Evolutionary conservation across 2,329 filamentous ascomycete genomes (phyloP), one percentile per base, ranked within the genome.

Genomic region (Exophiala viscosa): DNA sequence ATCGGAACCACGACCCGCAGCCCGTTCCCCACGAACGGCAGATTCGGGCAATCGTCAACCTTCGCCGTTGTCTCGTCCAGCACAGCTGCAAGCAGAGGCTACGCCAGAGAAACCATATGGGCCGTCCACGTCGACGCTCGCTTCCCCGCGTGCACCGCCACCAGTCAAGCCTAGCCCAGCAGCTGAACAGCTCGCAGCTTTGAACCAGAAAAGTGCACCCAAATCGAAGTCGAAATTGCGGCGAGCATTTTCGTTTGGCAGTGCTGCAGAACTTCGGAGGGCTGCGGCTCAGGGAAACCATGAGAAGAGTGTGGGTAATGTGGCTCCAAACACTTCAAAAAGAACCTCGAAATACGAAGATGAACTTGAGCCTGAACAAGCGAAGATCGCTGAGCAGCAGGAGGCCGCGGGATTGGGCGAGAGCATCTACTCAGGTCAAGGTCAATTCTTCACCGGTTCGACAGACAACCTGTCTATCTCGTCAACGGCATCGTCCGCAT

Each of bases 191-290:
- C 80, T 97, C 35, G 84, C 88, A 41, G 90, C 91, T n/a, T 78
- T 97, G 50, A 92, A 86, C 55, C 87, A 92, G 61, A 92, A 88
- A 66, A 88, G 89, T 48, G 87, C 83, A 66, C 80, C 85, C 59
- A 90, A 90, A 67, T 90, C 85, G 73, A 96, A 96, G 73, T 88
- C 87, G 2, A 81, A 91, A 60, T 76, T 99, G 54, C 84, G 93
- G 50, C 82, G 93, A 62, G 93, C 93, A 0, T 96, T 99, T 65
- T 99, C 93, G 0, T 99, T 99, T 71, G 91, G 93, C 45, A 97
- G 92, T 68, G 89, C 91, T 38, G 89, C 92, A 7, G 93, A 99
- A 67, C 83, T 99, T 43, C 82, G 87, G 58, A 87, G 87, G 66
- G 87, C 85, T 10, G 85, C 84, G 9, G 84, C 81, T 4, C 80